Base-by-base conservation (phyloP, 805 yeast genomes). In the Ogataea zsoltii region DNA sequence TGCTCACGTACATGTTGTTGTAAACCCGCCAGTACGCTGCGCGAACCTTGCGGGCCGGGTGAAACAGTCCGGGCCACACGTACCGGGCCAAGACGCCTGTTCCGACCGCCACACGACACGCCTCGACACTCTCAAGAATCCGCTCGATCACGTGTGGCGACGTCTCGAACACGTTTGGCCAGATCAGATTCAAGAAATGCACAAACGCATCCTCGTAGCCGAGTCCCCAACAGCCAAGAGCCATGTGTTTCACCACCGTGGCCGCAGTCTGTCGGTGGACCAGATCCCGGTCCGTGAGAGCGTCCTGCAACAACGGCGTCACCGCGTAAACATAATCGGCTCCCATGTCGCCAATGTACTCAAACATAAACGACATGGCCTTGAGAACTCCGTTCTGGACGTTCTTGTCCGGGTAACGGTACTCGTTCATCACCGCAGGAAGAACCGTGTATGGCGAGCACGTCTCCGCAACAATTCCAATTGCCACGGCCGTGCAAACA, bases 181-280 rank as follows among this genome's bases (percentile, higher is more conserved):
- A 67, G 16, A 94, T 65, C 41, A 91, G 71, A 61, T 94, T 89
- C 58, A 94, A 68, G 47, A 83, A 77, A 63, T 94, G 97, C 10
- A 88, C 62, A 69, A 94, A 89, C 0, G 89, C 87, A 53, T 85
- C 95, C 54, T 88, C 96, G 45, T 76, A 72, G 0, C 91, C 90
- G 3, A 72, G 60, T 0, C 97, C 97, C 19, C 76, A 68, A 58
- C 92, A 82, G 14, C 90, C 84, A 28, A 90, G 63, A 0, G 97
- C 89, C 62, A 94, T 72, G 55, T 89, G 95, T 60, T 80, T 80
- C 1, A 89, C 81, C 1, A 88, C 95, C 0, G 88, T 82, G 0
- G 98, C 88, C 0, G 97, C 97, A 0, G 97, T 92, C 65, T 94
- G 99, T 38, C 99, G 77, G 59, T 91, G 97, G 4, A 92, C 97